Evolutionary conservation across 257 asterid genomes (phyloP), one percentile per base, ranked within the genome.

Genomic region (Scutellaria barbata): DNA sequence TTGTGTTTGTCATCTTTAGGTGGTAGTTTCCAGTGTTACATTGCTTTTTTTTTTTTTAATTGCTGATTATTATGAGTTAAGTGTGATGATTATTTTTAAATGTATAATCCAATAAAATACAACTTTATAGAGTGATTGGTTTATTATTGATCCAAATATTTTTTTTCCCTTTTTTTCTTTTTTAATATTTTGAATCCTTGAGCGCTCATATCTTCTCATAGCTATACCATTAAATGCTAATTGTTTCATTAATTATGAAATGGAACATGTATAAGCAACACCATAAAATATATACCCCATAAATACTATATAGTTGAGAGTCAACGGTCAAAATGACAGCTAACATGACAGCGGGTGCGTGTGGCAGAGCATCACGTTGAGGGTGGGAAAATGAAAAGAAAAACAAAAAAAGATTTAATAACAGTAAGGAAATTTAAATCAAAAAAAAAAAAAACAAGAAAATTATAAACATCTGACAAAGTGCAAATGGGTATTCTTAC

Each of bases 261-360:
- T 50, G 8, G 42, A 41, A 35, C 25, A 22, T 22, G 2, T 22
- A 22, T 22, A 22, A 22, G 25, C 25, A 22, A 22, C 25, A 22
- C 25, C 25, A 22, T 22, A 22, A 22, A 22, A 22, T 22, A 22
- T 22, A 22, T 22, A 22, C 25, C 2, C 25, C 25, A 22, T 22
- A 22, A 22, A 22, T 22, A 22, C 25, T 22, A 22, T 22, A 22
- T 22, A 22, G 25, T 22, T 22, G 37, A 61, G 74, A 69, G 85
- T 79, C 80, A 85, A 73, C 73, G 85, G 91, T 84, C 89, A 84
- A 84, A 63, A 66, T 67, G 85, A 84, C 88, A 84, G 85, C 87
- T 83, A 76, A 74, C 60, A 68, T 17, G 68, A 74, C 79, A 79
- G 88, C 87, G 81, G 87, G 80, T 83, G 83, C 81, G 72, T 80